Conservation (phyloP, 2,329 filamentous ascomycete genomes). For the Clarireedia paspali region DNA sequence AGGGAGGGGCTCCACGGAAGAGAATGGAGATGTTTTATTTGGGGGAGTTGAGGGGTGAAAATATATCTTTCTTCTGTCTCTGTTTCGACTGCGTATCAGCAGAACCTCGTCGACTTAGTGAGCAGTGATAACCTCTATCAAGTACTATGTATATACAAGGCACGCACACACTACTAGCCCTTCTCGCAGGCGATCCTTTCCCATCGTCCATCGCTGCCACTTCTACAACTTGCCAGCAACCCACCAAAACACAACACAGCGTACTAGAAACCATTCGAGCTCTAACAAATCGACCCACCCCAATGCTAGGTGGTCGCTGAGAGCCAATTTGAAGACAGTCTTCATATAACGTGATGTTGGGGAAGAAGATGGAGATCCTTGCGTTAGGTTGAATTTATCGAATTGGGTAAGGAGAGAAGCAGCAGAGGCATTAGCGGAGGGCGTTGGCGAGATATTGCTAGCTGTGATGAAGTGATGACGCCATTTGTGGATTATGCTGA, state of each 20-base stretch:
- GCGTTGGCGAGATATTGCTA: neutral
- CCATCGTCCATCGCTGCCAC: too few relatives aligned
- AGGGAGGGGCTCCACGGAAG: too few relatives aligned
- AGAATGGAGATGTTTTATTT: too few relatives aligned
- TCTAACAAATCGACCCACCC: conserved; percentile 4
- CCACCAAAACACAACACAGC: neutral
- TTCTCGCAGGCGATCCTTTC: too few relatives aligned
- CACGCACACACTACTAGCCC: too few relatives aligned
- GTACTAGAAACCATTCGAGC: neutral
- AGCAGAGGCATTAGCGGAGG: neutral
- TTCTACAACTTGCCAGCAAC: neutral
- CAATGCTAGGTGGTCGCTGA: conserved; percentile 2
- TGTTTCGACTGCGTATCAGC: too few relatives aligned
- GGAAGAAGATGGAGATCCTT: neutral
- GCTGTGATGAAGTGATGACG: neutral
- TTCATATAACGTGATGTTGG: neutral
- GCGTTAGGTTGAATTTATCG: neutral
- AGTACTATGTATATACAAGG: too few relatives aligned
- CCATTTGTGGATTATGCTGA: neutral
- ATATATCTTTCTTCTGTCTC: too few relatives aligned
- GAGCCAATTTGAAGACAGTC: neutral
- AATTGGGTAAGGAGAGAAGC: neutral
- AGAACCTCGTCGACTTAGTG: too few relatives aligned
- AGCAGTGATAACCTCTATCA: too few relatives aligned
- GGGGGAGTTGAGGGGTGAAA: too few relatives aligned